Evolutionary conservation across 352 stramenopile species (phyloP), one percentile per base, ranked within the genome.

Genomic region (Globisporangium abappressorium): DNA sequence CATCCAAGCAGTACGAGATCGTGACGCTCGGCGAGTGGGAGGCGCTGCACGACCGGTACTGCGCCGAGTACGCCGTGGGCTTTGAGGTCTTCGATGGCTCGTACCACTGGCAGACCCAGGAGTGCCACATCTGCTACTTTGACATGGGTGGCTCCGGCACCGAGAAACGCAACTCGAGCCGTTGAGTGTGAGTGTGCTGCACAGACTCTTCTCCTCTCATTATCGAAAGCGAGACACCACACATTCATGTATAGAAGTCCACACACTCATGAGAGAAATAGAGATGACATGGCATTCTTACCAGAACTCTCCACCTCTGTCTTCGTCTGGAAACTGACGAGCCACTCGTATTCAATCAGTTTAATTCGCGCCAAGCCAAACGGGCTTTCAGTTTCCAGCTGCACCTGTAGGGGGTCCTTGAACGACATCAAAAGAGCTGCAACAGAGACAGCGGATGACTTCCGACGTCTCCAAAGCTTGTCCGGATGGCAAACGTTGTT

Each of bases 11-110:
- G 70, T 96, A 96, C 69, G 89, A 96, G 70, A 94, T 96, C 60
- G 87, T 96, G 58, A 94, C 89, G 8, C 77, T 78, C 34, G 73
- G 63, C 57, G 89, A 96, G 62, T 96, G 86, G 86, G 87, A 96
- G 68, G 83, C 85, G 34, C 69, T 96, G n/a, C 89, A 90, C 55
- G 71, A 89, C 46, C 74, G 78, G 2, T 93, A 93, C 70, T 94
- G 84, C 53, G 83, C 84, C 51, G 89, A 96, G 68, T 93, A 91
- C 57, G 77, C 85, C 5, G 82, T 96, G 2, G 87, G 89, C 1
- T 96, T 96, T 60, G 85, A 93, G 51, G 79, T 96, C 11, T 71
- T 87, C 36, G 82, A 84, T 36, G 89, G 89, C 1, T 84, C 85
- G n/a, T 94, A 89, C 68, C 82, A 94, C 72, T 96, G 89, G 89